These are phyloP conservation scores for Paxillus rubicundulus DNA, from an alignment of 768 basidiomycete genomes.

Conservation along the genomic window DNA sequence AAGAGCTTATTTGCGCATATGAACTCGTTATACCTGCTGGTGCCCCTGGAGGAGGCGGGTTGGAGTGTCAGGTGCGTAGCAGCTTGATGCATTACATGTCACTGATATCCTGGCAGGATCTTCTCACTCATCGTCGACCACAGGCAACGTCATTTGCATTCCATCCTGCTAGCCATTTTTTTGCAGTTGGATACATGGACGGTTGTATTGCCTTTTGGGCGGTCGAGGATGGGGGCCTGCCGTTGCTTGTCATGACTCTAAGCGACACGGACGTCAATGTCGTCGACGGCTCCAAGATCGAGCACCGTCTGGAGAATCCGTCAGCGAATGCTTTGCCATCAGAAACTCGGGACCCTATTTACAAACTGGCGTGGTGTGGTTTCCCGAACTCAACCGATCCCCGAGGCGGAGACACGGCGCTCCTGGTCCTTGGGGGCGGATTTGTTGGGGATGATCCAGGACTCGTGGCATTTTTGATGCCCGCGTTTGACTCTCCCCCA, in stretches of 20 bases:
- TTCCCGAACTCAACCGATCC: conserved; percentile 66
- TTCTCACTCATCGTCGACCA: conserved; percentile 68
- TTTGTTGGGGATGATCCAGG: conserved; percentile 52
- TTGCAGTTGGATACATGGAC: conserved; percentile 79
- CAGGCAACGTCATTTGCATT: conserved; percentile 69
- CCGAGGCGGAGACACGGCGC: conserved; percentile 66
- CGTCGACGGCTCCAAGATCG: conserved; percentile 49
- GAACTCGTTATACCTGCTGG: conserved; percentile 75
- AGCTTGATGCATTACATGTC: neutral
- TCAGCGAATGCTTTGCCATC: conserved; percentile 6
- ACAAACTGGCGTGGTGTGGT: conserved; percentile 82
- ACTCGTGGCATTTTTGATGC: conserved; percentile 66
- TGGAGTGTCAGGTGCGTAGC: conserved; percentile 49
- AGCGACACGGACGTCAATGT: conserved; percentile 52
- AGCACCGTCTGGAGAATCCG: conserved; percentile 27
- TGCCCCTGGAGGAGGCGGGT: conserved; percentile 75
- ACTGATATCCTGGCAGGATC: conserved; percentile 39
- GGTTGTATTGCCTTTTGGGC: conserved; percentile 86
- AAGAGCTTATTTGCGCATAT: conserved; percentile 55
- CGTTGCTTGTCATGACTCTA: conserved; percentile 72
- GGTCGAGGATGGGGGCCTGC: conserved; percentile 70
- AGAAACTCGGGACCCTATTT: conserved; percentile 65
- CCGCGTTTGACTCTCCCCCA: conserved; percentile 57
- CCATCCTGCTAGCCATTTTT: conserved; percentile 73
- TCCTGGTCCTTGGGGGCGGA: conserved; percentile 79